Evolutionary conservation across 2,329 filamentous ascomycete genomes (phyloP).

Genomic region (Dryadomyces quercus-mongolicae): DNA sequence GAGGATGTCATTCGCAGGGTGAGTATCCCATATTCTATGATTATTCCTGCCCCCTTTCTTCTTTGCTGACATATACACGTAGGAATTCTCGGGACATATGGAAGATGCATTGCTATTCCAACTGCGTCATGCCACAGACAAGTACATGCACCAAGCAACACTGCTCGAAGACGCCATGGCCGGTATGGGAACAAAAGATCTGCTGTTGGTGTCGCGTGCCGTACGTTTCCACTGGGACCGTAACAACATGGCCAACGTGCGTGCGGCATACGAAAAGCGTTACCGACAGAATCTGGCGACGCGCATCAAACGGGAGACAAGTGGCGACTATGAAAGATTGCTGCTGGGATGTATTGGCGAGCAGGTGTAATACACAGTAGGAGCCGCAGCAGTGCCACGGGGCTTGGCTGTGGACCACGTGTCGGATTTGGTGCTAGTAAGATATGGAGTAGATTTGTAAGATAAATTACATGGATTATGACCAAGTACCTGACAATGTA

Average conservation of each 20-base stretch:
- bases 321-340: conserved; percentile 67
- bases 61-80: conserved; percentile 6
- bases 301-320: conserved; percentile 71
- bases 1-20: conserved; percentile 62
- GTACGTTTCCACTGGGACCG: conserved; percentile 77
- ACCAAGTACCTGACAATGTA: no score
- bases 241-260: conserved; percentile 62
- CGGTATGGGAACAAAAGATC: conserved; percentile 77
- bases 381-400: no score
- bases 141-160: conserved; percentile 70
- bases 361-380: conserved; percentile 16
- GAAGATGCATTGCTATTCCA: conserved; percentile 70
- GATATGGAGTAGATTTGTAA: no score
- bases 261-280: conserved; percentile 60
- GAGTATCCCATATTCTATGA: no score
- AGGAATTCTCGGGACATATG: conserved; percentile 90
- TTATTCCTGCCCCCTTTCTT: not conserved
- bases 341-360: conserved; percentile 58
- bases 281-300: conserved; percentile 56
- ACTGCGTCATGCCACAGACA: conserved; percentile 64
- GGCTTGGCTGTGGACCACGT: no score
- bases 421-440: no score
- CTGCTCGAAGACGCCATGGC: conserved; percentile 81
- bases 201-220: conserved; percentile 63
- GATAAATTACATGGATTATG: no score